Percentiles rank a stretch among this genome's conserved stretches.
These are phyloP conservation scores for Thalia dealbata DNA, from an alignment of 176 grass and related monocot species.

Conservation along the genomic window DNA sequence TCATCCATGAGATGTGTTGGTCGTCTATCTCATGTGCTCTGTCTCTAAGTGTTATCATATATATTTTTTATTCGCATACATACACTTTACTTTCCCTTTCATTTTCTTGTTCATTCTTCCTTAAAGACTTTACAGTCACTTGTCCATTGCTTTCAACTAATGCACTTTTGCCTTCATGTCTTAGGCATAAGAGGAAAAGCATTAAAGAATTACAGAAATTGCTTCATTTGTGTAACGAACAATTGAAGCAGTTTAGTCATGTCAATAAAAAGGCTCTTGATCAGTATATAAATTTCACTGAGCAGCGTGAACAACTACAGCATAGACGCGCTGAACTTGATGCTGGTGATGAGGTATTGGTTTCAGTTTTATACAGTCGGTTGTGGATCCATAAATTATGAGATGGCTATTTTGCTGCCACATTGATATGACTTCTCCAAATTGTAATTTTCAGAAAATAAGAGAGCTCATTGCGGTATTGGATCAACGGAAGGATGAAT, in stretches of 20 bases:
- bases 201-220: constrained; percentile 90
- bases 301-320: constrained; percentile 87
- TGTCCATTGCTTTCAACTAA: background rate
- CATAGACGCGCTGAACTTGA: constrained; percentile 82
- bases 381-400: background rate
- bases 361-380: constrained; percentile 2
- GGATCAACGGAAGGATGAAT: constrained; percentile 99
- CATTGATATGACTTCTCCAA: background rate
- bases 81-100: background rate
- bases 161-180: background rate
- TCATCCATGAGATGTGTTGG: background rate
- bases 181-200: constrained; percentile 89
- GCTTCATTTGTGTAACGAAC: constrained; percentile 81
- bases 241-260: constrained; percentile 93
- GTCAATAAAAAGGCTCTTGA: constrained; percentile 99
- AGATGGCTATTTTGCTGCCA: background rate
- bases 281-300: constrained; percentile 98
- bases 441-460: constrained; percentile 67
- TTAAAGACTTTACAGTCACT: background rate
- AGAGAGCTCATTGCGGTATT: constrained; percentile 79
- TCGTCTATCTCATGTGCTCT: background rate
- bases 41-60: background rate
- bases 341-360: constrained; percentile 65
- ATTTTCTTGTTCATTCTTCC: background rate
- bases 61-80: background rate